Percentiles rank a stretch among this genome's conserved stretches.
Evolutionary conservation across 2,329 filamentous ascomycete genomes (phyloP).

Genomic region (Alternaria infectoria): DNA sequence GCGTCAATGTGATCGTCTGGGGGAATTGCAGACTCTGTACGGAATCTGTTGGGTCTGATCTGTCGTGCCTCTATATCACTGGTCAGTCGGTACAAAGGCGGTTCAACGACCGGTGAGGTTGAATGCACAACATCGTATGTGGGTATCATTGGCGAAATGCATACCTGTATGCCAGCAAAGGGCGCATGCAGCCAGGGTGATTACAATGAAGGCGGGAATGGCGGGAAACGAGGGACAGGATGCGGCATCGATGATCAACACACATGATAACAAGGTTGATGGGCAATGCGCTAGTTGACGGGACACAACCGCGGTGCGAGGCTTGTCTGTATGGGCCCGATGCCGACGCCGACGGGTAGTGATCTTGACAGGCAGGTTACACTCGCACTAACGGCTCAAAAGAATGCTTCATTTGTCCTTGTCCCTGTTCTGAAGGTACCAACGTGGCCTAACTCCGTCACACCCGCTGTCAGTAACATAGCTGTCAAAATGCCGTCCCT

Average conservation of each 20-base stretch:
- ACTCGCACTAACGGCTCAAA: conserved; percentile 27
- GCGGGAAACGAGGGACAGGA: conserved; percentile 40
- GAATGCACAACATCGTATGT: neutral
- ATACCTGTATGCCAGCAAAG: conserved; percentile 22
- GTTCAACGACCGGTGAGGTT: conserved; percentile 13
- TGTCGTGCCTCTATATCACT: conserved; percentile 10
- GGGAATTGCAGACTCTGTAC: conserved; percentile 30
- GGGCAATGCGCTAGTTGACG: conserved; percentile 32
- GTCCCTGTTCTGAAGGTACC: conserved; percentile 20
- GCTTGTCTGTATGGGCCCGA: conserved; percentile 12
- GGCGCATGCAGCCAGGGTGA: conserved; percentile 17
- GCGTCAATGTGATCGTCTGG: conserved; percentile 24
- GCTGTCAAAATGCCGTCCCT: conserved; percentile 41
- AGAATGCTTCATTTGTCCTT: conserved; percentile 16
- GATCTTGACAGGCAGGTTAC: conserved; percentile 40
- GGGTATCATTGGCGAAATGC: conserved; percentile 4
- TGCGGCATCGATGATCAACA: conserved; percentile 25
- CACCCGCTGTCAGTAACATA: conserved; percentile 42
- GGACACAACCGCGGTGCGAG: conserved; percentile 28
- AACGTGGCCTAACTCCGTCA: conserved; percentile 35
- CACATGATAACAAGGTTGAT: conserved; percentile 26
- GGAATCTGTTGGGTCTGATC: conserved; percentile 10
- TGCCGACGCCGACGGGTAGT: conserved; percentile 27
- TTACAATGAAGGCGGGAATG: conserved; percentile 31
- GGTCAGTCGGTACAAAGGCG: conserved; percentile 4